These are phyloP conservation scores for Coriolopsis trogii DNA, from an alignment of 1,284 basidiomycete genomes.

Conservation along the genomic window DNA sequence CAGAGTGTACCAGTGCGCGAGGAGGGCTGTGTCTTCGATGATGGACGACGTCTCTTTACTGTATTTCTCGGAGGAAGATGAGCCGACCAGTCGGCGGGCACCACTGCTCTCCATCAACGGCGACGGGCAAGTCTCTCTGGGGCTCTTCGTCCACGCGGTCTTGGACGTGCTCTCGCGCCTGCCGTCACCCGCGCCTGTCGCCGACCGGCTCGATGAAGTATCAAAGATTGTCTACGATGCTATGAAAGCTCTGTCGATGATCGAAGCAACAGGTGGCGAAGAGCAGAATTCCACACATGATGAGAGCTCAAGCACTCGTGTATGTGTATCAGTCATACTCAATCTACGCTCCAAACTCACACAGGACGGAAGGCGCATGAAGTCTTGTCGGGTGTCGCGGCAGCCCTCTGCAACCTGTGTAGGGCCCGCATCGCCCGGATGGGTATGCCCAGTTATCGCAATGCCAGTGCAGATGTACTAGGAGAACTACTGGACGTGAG, in stretches of 20 bases:
- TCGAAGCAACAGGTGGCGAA: too few species aligned
- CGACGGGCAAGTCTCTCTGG: slow-evolving; percentile 36
- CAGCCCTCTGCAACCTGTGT: slow-evolving; percentile 7
- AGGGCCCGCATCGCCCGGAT: slow-evolving; percentile 7
- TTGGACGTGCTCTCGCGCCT: slow-evolving; percentile 18
- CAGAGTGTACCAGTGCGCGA: neutral
- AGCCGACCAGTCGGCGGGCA: too few species aligned
- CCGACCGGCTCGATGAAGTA: too few species aligned
- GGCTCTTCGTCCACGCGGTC: slow-evolving; percentile 35
- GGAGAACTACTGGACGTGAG: slow-evolving; percentile 46
- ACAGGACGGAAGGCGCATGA: neutral
- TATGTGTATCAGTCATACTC: neutral
- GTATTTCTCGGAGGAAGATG: slow-evolving; percentile 9
- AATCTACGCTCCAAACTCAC: neutral
- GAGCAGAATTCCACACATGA: too few species aligned
- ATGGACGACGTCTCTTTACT: slow-evolving; percentile 13
- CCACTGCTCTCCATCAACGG: slow-evolving; percentile 29
- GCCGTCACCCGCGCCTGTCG: neutral
- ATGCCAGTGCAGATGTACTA: slow-evolving; percentile 24
- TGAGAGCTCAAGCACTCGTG: too few species aligned
- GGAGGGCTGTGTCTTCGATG: neutral
- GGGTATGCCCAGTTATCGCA: slow-evolving; percentile 27
- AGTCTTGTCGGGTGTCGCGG: neutral
- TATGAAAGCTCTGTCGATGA: too few species aligned
- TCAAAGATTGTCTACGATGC: too few species aligned